These are phyloP conservation scores for Medicago ruthenica DNA, from an alignment of 306 rosid genomes.

Conservation along the genomic window DNA sequence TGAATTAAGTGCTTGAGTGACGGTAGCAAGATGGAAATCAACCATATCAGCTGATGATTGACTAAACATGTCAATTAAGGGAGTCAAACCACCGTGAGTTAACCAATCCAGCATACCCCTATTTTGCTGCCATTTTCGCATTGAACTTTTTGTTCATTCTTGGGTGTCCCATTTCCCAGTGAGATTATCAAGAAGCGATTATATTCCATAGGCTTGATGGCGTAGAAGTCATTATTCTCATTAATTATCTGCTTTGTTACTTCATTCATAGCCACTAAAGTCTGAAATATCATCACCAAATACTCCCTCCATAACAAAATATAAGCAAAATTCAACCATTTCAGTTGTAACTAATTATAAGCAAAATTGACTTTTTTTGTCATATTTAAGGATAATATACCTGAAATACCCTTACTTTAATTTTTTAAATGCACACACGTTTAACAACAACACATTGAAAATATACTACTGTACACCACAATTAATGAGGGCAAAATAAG, in stretches of 20 bases:
- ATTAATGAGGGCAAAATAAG: too few relatives aligned
- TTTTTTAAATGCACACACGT: too few relatives aligned
- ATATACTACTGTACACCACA: too few relatives aligned
- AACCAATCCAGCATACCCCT: constrained; percentile 51
- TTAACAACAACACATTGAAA: too few relatives aligned
- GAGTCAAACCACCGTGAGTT: constrained; percentile 34
- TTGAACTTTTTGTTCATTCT: constrained; percentile 38
- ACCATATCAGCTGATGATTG: constrained; percentile 51
- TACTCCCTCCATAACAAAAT: too few relatives aligned
- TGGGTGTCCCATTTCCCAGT: constrained; percentile 50
- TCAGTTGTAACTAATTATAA: too few relatives aligned
- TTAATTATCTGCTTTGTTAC: constrained; percentile 40
- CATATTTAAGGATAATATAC: too few relatives aligned
- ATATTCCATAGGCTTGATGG: constrained; percentile 45
- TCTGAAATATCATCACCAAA: constrained; percentile 24
- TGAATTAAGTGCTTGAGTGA: constrained; percentile 41
- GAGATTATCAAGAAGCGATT: constrained; percentile 47
- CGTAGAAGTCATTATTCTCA: constrained; percentile 39
- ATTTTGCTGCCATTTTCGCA: constrained; percentile 44
- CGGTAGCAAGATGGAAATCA: constrained; percentile 45
- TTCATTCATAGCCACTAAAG: constrained; percentile 48
- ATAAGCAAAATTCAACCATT: too few relatives aligned
- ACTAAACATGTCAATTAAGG: constrained; percentile 46
- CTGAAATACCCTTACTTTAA: too few relatives aligned
- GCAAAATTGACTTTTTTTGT: too few relatives aligned